A percentile compares a stretch with the other conserved stretches of the same genome.
These are phyloP conservation scores for Steccherinum ochraceum DNA, from an alignment of 768 basidiomycete species.

Conservation along the genomic window DNA sequence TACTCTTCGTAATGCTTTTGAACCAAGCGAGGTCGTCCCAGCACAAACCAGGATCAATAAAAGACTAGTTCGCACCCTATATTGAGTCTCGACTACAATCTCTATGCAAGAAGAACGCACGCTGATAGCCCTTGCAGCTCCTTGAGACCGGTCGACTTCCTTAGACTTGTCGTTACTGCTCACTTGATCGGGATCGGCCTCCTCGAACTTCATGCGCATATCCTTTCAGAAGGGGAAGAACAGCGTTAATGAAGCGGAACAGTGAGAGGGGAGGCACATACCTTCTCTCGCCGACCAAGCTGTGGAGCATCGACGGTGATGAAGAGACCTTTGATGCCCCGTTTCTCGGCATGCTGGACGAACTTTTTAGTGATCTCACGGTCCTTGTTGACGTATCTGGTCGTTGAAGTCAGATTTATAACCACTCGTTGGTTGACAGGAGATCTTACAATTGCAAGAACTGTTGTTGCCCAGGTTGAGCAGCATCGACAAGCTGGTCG, in stretches of 20 bases:
- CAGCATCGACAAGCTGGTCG: slow-evolving; percentile 87
- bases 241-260: too few species aligned
- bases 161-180: slow-evolving; percentile 36
- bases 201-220: slow-evolving; percentile 93
- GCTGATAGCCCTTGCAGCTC: slow-evolving; percentile 89
- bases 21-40: slow-evolving; percentile 81
- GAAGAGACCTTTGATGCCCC: slow-evolving; percentile 90
- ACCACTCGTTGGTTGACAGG: neutral
- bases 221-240: slow-evolving; percentile 54
- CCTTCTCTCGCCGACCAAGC: slow-evolving; percentile 87
- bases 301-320: slow-evolving; percentile 98
- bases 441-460: slow-evolving; percentile 73
- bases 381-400: slow-evolving; percentile 88
- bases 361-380: slow-evolving; percentile 76
- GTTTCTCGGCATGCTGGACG: slow-evolving; percentile 83
- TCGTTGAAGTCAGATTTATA: neutral
- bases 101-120: slow-evolving; percentile 33
- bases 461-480: slow-evolving; percentile 70
- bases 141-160: slow-evolving; percentile 75
- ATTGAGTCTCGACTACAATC: neutral
- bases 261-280: slow-evolving; percentile 22
- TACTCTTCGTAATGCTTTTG: slow-evolving; percentile 51
- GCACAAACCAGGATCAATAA: slow-evolving; percentile 86
- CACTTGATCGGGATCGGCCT: slow-evolving; percentile 50
- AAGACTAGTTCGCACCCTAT: slow-evolving; percentile 63